Base-by-base conservation (phyloP, 23 red algal genomes). In the Chondrus crispus region DNA sequence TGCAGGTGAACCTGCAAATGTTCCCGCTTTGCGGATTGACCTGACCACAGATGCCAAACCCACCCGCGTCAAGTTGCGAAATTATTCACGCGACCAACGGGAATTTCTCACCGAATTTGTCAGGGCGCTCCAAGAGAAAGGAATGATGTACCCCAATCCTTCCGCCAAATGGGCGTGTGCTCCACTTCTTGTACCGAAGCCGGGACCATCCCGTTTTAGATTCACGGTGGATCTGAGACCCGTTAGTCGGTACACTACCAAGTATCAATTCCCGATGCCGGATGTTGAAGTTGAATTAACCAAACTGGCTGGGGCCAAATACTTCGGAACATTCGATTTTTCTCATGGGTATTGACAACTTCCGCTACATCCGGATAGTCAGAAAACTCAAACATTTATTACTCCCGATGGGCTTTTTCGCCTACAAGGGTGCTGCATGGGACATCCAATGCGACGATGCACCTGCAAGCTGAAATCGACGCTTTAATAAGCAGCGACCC, bases 291-390 rank as follows among this genome's bases (percentile, higher is more conserved):
- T 70, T 26, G 82, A 69, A 46, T 35, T 86, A 19, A 35, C 4
- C 44, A 82, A 38, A 26, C 6, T 38, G 26, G 45, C 78, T 82
- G 47, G 47, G n/a, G 29, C 45, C 40, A 82, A 38, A 32, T 82
- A 57, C 7, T 82, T 58, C 52, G 39, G 24, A n/a, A n/a, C 30
- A 57, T 38, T 82, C 20, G 78, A 82, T 38, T 52, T 60, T n/a
- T 53, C 51, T 12, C 51, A 83, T 13, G 40, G 78, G 45, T 83
- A 83, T 60, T 83, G 78, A 47, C 78, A 83, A 47, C 2, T 83
- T 83, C 46, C 32, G 2, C 78, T 83, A 58, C 46, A 83, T 62
- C 0, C 1, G 51, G 51, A 37, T n/a, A 60, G 45, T 29, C 1
- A 60, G 1, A 47, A 0, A 26, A 60, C 45, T 60, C 78, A 83